Conservation (phyloP, 805 yeast genomes). For the Saturnispora dispora region DNA sequence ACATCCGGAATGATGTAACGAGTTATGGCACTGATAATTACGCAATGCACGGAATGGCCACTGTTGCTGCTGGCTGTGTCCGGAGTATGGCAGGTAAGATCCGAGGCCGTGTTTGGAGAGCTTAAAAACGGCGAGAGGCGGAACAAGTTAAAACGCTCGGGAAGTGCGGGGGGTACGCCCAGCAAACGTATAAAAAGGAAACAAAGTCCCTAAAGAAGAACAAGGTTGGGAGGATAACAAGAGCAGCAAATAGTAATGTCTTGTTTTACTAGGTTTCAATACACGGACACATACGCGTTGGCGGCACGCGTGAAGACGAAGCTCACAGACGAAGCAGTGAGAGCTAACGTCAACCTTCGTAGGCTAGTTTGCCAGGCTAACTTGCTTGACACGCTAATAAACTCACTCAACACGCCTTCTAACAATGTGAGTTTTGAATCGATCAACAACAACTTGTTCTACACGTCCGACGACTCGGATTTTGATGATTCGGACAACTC, state of each 20-base stretch:
- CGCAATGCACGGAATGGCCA: neutral
- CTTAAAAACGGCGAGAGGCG: neutral
- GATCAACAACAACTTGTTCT: neutral
- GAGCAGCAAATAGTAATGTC: slow-evolving; percentile 3
- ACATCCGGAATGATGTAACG: neutral
- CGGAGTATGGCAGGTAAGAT: neutral
- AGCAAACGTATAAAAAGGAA: neutral
- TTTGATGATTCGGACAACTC: neutral
- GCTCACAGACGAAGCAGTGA: slow-evolving; percentile 52
- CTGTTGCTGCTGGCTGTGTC: neutral
- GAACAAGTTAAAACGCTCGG: neutral
- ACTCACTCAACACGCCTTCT: slow-evolving; percentile 28
- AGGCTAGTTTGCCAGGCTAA: slow-evolving; percentile 62
- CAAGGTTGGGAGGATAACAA: neutral
- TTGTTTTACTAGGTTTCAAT: slow-evolving; percentile 2
- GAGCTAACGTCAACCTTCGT: slow-evolving; percentile 48
- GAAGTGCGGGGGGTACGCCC: neutral
- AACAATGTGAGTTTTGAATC: slow-evolving; percentile 8
- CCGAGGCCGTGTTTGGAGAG: neutral
- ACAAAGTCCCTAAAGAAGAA: neutral
- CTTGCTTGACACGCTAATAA: slow-evolving; percentile 57
- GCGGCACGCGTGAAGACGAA: slow-evolving; percentile 59
- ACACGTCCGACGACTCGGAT: slow-evolving; percentile 4
- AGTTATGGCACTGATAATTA: neutral
- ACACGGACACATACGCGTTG: slow-evolving; percentile 45